Percentiles rank a stretch among this genome's conserved stretches.
These are phyloP conservation scores for Pythium phragmiticola DNA, from an alignment of 352 stramenopile species.

Conservation along the genomic window DNA sequence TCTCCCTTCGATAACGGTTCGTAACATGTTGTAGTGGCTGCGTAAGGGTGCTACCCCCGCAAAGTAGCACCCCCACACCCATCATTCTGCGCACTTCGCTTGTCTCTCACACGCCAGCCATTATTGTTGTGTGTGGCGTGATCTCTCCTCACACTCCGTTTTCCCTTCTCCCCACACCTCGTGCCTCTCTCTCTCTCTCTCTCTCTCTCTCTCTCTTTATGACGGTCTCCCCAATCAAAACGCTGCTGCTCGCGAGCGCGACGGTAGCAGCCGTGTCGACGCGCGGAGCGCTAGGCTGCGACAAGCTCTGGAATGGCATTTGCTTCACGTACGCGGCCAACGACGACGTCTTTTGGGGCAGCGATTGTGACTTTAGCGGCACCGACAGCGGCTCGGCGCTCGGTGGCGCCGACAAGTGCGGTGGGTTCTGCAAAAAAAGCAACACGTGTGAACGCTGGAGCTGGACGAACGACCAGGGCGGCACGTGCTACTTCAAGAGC, in stretches of 20 bases:
- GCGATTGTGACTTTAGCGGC: conserved; percentile 24
- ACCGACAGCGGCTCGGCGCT: conserved; percentile 13
- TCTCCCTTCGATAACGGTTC: no score
- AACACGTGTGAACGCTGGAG: conserved; percentile 24
- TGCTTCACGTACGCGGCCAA: conserved; percentile 25
- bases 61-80: no score
- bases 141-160: no score
- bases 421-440: conserved; percentile 12
- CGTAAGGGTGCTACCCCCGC: no score
- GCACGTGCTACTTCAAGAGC: conserved; percentile 29
- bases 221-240: not conserved
- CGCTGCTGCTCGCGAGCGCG: conserved; percentile 9
- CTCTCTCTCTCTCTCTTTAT: not conserved
- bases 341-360: conserved; percentile 29
- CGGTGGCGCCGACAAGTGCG: conserved; percentile 26
- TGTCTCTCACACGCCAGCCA: no score
- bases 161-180: no score
- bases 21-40: no score
- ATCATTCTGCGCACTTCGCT: no score
- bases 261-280: conserved; percentile 1
- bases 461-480: conserved; percentile 23
- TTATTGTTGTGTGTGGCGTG: no score
- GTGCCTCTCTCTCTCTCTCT: no score
- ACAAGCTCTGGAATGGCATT: conserved; percentile 29
- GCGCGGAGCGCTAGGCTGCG: conserved; percentile 14